Conservation (phyloP, 495 filamentous ascomycete species). For the Podospora fimiseda region DNA sequence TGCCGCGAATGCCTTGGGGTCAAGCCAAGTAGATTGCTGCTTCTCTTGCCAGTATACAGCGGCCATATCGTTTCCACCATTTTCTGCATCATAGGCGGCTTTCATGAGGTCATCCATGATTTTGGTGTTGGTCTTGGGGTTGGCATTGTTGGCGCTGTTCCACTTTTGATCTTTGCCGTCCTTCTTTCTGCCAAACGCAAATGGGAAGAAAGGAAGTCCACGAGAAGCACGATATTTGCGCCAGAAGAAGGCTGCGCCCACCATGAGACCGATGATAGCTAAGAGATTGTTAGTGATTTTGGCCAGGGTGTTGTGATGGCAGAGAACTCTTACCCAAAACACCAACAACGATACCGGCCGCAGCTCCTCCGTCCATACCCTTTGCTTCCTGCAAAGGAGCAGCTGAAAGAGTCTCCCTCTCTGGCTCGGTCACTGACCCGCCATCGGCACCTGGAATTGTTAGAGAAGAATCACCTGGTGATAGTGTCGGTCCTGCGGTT, state of each 20-base stretch:
- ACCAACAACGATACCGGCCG: constrained; percentile 18
- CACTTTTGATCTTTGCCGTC: background rate
- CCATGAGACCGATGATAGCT: constrained; percentile 15
- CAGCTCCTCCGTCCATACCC: constrained; percentile 1
- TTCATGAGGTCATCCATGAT: constrained; percentile 25
- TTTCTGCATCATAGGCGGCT: constrained; percentile 20
- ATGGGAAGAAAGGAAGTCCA: constrained; percentile 13
- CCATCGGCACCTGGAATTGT: background rate
- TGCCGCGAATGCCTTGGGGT: constrained; percentile 18
- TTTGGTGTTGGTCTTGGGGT: constrained; percentile 20
- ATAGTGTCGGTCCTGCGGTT: background rate
- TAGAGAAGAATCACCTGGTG: background rate
- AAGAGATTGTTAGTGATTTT: background rate
- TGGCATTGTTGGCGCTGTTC: background rate
- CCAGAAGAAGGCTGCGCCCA: constrained; percentile 12
- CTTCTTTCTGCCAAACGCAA: background rate
- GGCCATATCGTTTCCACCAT: constrained; percentile 12
- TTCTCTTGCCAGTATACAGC: background rate
- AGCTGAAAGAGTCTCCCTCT: background rate
- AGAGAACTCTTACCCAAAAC: constrained; percentile 10
- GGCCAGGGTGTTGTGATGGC: constrained; percentile 1
- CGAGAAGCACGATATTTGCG: constrained; percentile 12
- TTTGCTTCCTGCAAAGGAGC: background rate
- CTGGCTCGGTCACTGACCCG: background rate
- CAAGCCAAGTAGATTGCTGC: constrained; percentile 8